Base-by-base conservation (phyloP, 108 stramenopile genomes). In the Phaeodactylum tricornutum region DNA sequence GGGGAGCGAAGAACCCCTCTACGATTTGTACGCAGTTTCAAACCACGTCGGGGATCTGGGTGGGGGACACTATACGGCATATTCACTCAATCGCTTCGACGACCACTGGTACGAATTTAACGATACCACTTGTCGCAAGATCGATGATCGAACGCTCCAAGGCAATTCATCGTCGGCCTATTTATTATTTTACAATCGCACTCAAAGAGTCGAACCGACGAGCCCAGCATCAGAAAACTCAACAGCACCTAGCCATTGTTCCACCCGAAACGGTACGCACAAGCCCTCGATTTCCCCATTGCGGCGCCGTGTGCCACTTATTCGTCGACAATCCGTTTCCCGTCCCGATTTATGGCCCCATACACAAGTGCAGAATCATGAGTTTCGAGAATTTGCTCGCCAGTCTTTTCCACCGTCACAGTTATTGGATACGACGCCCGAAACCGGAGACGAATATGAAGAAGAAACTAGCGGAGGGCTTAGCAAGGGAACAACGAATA, bases 11-110 rank as follows among this genome's bases (percentile, higher is more conserved):
- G 50, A 55, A 14, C 87, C 88, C 0, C 28, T 75, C 1, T 98
- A 96, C 61, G 98, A 99, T 58, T 59, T 95, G 27, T 99, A 89
- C 50, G 96, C 93, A 8, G 92, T 99, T 3, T 84, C 89, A 11
- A 83, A 96, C 55, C 87, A 89, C 74, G 75, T 70, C 25, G 97
- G 92, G 4, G 74, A 71, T 30, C 72, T 95, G 25, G 79, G 89
- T 7, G 79, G 81, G 8, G 97, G 97, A 1, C 97, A 98, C 61
- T 98, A 98, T 56, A 96, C 94, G 8, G 93, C 96, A 2, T 60
- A 71, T 20, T 80, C 81, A 17, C 53, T 76, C 47, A 84, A 79
- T 69, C 61, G 87, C 46, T 84, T 89, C 53, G 77, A 70, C 31
- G 33, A 52, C 17, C 29, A 62, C n/a, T 84, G 87, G 87, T 82